A percentile compares a stretch with the other conserved stretches of the same genome.
Evolutionary conservation across 352 stramenopile species (phyloP).

Genomic region (Phytopythium chamaehyphon): DNA sequence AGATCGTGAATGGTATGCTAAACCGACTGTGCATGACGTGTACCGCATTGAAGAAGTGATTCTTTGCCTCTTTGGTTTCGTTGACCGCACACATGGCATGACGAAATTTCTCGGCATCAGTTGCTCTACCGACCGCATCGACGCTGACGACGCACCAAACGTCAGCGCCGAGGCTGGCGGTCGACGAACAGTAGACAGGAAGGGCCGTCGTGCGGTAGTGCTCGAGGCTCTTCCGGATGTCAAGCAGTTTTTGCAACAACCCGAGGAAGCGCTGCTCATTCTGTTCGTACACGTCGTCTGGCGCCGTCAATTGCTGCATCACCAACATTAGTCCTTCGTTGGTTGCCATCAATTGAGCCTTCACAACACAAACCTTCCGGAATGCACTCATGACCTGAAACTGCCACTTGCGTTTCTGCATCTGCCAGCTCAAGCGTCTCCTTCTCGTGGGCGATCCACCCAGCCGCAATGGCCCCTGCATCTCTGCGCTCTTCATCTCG

Average conservation of each 20-base stretch:
- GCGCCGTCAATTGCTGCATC: slow-evolving; percentile 35
- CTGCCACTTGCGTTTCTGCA: slow-evolving; percentile 61
- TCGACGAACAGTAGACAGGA: slow-evolving; percentile 57
- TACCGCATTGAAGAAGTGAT: slow-evolving; percentile 74
- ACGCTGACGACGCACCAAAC: slow-evolving; percentile 76
- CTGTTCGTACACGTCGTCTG: slow-evolving; percentile 64
- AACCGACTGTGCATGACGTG: too few relatives aligned
- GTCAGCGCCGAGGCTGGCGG: slow-evolving; percentile 55
- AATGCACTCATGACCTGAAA: slow-evolving; percentile 49
- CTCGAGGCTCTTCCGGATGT: slow-evolving; percentile 67
- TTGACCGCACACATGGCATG: slow-evolving; percentile 75
- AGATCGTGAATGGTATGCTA: too few relatives aligned
- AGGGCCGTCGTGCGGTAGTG: slow-evolving; percentile 59
- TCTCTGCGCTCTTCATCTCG: slow-evolving; percentile 16
- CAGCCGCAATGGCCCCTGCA: slow-evolving; percentile 11
- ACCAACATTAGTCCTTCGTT: background rate
- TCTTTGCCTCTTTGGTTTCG: slow-evolving; percentile 72
- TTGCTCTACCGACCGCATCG: slow-evolving; percentile 50
- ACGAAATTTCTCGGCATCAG: slow-evolving; percentile 67
- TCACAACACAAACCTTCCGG: slow-evolving; percentile 31
- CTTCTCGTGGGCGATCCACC: slow-evolving; percentile 31
- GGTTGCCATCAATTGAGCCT: background rate
- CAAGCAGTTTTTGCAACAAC: slow-evolving; percentile 62
- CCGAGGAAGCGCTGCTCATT: slow-evolving; percentile 67
- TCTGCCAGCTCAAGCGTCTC: slow-evolving; percentile 40